Conservation (phyloP, 345 rosid genomes). For the Rhizophora apiculata region DNA sequence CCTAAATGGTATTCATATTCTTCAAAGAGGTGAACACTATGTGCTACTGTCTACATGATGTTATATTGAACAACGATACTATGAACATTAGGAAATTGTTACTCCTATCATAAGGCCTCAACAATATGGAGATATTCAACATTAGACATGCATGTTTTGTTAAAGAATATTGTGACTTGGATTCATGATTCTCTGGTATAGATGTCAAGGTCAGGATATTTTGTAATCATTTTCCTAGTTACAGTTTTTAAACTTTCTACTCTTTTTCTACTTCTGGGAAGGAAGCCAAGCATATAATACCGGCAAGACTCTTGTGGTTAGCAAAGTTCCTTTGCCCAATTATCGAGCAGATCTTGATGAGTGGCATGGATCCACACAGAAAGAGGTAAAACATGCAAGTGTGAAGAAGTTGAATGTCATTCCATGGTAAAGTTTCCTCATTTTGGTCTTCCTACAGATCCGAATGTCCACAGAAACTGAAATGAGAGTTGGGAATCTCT, state of each 20-base stretch:
- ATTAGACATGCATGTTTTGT: neutral
- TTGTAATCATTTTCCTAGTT: neutral
- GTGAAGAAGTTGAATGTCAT: constrained; percentile 8
- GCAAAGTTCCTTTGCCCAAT: constrained; percentile 91
- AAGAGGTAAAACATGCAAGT: constrained; percentile 49
- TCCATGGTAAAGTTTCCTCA: neutral
- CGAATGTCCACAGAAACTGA: constrained; percentile 83
- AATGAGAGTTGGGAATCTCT: constrained; percentile 74
- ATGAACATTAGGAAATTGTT: neutral
- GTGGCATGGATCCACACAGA: constrained; percentile 83
- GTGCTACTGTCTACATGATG: too few relatives aligned
- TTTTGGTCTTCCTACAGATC: constrained; percentile 49
- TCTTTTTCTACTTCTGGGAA: constrained; percentile 45
- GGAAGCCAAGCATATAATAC: constrained; percentile 89
- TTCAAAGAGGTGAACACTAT: too few relatives aligned
- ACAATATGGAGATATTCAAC: too few relatives aligned
- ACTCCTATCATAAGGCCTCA: too few relatives aligned
- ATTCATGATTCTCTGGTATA: too few relatives aligned
- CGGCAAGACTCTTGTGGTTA: constrained; percentile 81
- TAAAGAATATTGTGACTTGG: neutral
- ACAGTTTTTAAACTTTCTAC: neutral
- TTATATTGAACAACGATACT: too few relatives aligned
- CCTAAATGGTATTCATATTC: too few relatives aligned
- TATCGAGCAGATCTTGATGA: constrained; percentile 95
- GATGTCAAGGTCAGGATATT: too few relatives aligned